phyloP scores from a whole-genome alignment of 495 filamentous ascomycete genomes.

The Amniculicola lignicola region DNA sequence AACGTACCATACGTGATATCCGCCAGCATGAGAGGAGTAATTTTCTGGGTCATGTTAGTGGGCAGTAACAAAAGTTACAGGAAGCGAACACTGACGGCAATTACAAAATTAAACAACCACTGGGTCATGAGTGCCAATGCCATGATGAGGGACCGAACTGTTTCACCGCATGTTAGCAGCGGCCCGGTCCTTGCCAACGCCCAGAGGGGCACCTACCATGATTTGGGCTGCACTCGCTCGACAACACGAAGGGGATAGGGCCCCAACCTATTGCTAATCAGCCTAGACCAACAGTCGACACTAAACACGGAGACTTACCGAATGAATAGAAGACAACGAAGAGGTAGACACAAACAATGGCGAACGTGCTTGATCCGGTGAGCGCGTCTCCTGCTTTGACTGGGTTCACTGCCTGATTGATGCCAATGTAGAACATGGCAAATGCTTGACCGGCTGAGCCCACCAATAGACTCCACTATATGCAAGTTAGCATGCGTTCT shows the following conservation, averaged over 20 bases:
- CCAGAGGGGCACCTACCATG: conserved; percentile 14
- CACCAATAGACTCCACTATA: conserved; percentile 25
- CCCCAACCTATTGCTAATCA: conserved; percentile 54
- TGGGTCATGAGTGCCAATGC: conserved; percentile 65
- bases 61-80: background rate
- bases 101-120: conserved; percentile 68
- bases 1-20: conserved; percentile 45
- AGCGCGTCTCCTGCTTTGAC: conserved; percentile 30
- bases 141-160: conserved; percentile 30
- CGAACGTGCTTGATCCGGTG: conserved; percentile 25
- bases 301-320: conserved; percentile 33
- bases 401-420: conserved; percentile 27
- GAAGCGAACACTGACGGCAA: conserved; percentile 42
- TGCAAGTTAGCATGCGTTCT: conserved; percentile 32
- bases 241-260: conserved; percentile 57
- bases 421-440: conserved; percentile 35
- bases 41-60: conserved; percentile 33
- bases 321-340: conserved; percentile 77
- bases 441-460: conserved; percentile 29
- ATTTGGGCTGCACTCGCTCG: conserved; percentile 29
- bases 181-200: background rate
- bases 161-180: conserved; percentile 5
- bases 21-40: conserved; percentile 60
- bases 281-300: background rate
- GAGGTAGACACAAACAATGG: conserved; percentile 58